Evolutionary conservation across 164 flowering plant genomes (phyloP).

Genomic region (Santalum album): DNA sequence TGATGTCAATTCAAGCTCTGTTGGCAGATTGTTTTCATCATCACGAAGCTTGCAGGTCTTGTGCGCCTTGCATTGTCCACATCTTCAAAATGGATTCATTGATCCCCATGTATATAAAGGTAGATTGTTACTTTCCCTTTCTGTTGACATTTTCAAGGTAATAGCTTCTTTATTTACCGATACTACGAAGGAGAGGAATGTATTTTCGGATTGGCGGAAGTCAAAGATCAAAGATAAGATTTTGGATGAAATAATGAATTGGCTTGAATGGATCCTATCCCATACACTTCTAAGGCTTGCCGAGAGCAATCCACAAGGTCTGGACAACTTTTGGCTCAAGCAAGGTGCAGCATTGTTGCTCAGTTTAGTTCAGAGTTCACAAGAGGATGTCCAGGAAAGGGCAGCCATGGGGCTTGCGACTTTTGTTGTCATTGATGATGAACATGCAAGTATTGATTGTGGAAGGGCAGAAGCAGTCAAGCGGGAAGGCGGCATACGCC

Average conservation of each 20-base stretch:
- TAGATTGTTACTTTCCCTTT: slow-evolving; percentile 56
- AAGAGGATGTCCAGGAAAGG: slow-evolving; percentile 97
- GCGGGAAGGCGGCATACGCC: slow-evolving; percentile 80
- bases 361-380: slow-evolving; percentile 70
- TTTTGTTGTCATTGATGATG: slow-evolving; percentile 94
- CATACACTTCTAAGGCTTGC: slow-evolving; percentile 77
- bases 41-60: slow-evolving; percentile 66
- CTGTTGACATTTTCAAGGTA: slow-evolving; percentile 59
- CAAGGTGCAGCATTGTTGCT: slow-evolving; percentile 81
- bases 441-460: slow-evolving; percentile 76
- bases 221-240: slow-evolving; percentile 32
- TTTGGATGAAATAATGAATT: slow-evolving; percentile 59
- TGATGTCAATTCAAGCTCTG: slow-evolving; percentile 47
- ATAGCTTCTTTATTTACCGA: slow-evolving; percentile 55
- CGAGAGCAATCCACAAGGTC: slow-evolving; percentile 62
- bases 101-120: slow-evolving; percentile 37
- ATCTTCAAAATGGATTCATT: slow-evolving; percentile 51
- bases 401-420: slow-evolving; percentile 98
- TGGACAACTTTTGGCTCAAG: slow-evolving; percentile 78
- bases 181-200: slow-evolving; percentile 35
- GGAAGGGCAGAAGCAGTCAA: slow-evolving; percentile 89
- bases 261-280: slow-evolving; percentile 91
- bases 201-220: slow-evolving; percentile 64
- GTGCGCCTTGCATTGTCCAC: slow-evolving; percentile 73
- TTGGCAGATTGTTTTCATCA: slow-evolving; percentile 48